Evolutionary conservation across 129 eudicot genomes (phyloP).

Genomic region (Arctium minus): DNA sequence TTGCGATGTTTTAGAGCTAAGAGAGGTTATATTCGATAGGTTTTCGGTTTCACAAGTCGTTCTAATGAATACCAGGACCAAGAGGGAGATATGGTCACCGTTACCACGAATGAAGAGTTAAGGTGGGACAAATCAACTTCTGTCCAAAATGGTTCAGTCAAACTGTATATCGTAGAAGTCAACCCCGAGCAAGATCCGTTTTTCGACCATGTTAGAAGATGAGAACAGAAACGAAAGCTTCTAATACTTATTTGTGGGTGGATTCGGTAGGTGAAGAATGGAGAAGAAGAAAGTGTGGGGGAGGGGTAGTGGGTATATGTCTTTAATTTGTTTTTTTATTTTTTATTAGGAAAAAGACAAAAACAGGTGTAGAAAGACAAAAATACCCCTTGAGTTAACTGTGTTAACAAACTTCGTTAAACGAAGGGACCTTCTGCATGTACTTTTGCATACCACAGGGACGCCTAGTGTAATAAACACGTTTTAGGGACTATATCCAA

Average conservation of each 20-base stretch:
- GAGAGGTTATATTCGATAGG: conserved; percentile 60
- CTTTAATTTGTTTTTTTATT: too few relatives aligned
- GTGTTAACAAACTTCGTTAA: too few relatives aligned
- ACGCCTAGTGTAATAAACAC: too few relatives aligned
- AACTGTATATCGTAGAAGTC: conserved; percentile 69
- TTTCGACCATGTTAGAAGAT: conserved; percentile 37
- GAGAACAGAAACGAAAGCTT: conserved; percentile 24
- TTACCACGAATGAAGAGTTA: conserved; percentile 75
- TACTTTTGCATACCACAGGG: too few relatives aligned
- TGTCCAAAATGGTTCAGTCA: conserved; percentile 42
- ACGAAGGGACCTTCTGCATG: too few relatives aligned
- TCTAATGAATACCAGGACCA: conserved; percentile 75
- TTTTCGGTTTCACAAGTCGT: conserved; percentile 62
- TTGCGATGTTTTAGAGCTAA: conserved; percentile 56
- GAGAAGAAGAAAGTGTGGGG: too few relatives aligned
- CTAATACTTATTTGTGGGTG: neutral
- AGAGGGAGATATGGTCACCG: conserved; percentile 94
- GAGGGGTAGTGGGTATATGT: too few relatives aligned
- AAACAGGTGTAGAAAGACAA: too few relatives aligned
- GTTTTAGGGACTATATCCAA: too few relatives aligned
- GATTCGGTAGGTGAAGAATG: too few relatives aligned
- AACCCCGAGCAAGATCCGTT: conserved; percentile 86
- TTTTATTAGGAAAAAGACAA: too few relatives aligned
- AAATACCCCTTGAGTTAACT: too few relatives aligned
- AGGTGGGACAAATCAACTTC: conserved; percentile 80